Evolutionary conservation across 805 yeast genomes (phyloP).

Genomic region (Candida andamanensis): DNA sequence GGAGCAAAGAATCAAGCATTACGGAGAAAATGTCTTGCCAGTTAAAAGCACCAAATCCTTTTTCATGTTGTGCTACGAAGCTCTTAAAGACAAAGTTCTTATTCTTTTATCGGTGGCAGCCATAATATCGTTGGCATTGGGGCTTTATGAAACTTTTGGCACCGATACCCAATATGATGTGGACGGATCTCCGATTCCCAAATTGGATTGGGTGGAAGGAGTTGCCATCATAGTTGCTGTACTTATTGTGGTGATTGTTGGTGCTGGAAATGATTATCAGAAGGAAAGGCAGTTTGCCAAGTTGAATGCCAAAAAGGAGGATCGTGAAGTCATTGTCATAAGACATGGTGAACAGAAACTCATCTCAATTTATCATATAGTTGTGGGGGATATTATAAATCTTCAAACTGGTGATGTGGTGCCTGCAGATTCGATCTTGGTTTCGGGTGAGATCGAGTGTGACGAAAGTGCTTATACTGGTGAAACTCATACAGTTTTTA

Average conservation of each 20-base stretch:
- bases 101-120: conserved; percentile 84
- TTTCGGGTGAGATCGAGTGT: conserved; percentile 73
- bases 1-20: conserved; percentile 39
- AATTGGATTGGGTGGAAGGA: conserved; percentile 98
- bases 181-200: conserved; percentile 71
- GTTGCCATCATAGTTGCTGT: conserved; percentile 94
- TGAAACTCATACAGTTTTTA: conserved; percentile 79
- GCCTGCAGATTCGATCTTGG: conserved; percentile 80
- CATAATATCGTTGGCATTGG: conserved; percentile 79
- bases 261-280: conserved; percentile 94
- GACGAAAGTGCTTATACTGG: conserved; percentile 95
- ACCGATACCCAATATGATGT: conserved; percentile 72
- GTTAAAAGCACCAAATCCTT: conserved; percentile 66
- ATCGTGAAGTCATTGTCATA: conserved; percentile 69
- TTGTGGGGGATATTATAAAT: conserved; percentile 80
- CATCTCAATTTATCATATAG: conserved; percentile 65
- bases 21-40: conserved; percentile 72
- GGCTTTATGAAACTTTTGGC: conserved; percentile 88
- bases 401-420: conserved; percentile 92
- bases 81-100: conserved; percentile 86
- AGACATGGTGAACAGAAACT: conserved; percentile 65
- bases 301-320: conserved; percentile 83
- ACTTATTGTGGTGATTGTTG: conserved; percentile 83
- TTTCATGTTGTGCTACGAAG: conserved; percentile 65
- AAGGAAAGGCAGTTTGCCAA: conserved; percentile 90